Evolutionary conservation across 23 red algal genomes (phyloP), one percentile per base, ranked within the genome.

Genomic region (Gracilaria gracilis): DNA sequence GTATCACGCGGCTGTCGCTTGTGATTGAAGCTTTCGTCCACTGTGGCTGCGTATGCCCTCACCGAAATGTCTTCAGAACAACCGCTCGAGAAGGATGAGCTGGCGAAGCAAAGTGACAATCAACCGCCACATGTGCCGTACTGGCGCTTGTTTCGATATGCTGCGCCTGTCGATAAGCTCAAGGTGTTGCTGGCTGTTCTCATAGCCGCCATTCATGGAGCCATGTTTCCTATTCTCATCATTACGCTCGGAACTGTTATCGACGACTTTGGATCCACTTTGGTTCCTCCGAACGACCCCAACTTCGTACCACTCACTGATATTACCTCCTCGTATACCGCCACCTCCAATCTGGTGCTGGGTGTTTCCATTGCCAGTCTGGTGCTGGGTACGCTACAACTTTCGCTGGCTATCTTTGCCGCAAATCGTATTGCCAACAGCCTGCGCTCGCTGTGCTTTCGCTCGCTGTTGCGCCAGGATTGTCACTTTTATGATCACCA

Each of bases 231-330:
- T 21, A 65, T 84, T 36, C 93, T 95, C 79, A 86, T 91, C 20
- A 92, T 91, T 20, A 78, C 94, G 33, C 92, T 95, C 75, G 95
- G 95, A 20, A 55, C 55, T n/a, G 93, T 95, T 53, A 54, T 94
- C 9, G 84, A 87, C 54, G 66, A 87, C 38, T 75, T 87, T 75
- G 48, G 64, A 3, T 17, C 32, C 9, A 35, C 69, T 9, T 38
- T 75, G 14, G 47, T 57, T 23, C 62, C 40, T 51, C 27, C 40
- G 9, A 36, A 25, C 32, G 87, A 82, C n/a, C 39, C 69, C 4
- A 54, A 84, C 59, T 85, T 64, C 28, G 64, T 80, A 17, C 39
- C 85, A 1, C 7, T 81, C 37, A 47, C 70, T 27, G 46, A 79
- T 24, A 87, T 87, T 61, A 31, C 84, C 21, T 15, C 0, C 13